Evolutionary conservation across 176 grass and related monocot genomes (phyloP), one percentile per base, ranked within the genome.

Genomic region (Cocos nucifera): DNA sequence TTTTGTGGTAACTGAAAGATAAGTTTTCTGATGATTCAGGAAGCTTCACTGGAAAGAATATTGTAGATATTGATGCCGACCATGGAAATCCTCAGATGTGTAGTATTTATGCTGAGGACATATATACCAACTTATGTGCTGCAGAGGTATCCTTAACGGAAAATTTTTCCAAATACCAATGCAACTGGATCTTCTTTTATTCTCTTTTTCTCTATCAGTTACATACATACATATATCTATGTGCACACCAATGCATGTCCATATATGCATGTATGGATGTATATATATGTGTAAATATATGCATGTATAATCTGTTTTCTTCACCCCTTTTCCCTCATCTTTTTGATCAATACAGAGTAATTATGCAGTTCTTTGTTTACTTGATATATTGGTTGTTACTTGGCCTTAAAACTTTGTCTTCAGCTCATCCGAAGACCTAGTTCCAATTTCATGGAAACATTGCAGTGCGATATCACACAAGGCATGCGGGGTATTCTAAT

Each of bases 41-140:
- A 29, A 32, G 39, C 4, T 63, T 61, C 49, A 18, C 62, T 66
- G 64, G n/a, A 60, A 62, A 73, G 52, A 66, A 60, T 29, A 63
- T 77, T 61, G 50, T 78, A 61, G 71, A 89, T 54, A 78, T 89
- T 75, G 86, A 89, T 75, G 78, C 59, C 52, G 71, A 81, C 48
- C 70, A 60, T 78, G 66, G 48, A n/a, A 80, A 85, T 81, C 81
- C 86, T 65, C 81, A 81, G 69, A 81, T 89, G 81, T 89, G 86
- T 56, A 61, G 53, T 58, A 55, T 54, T 60, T 89, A 85, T 1
- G 81, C 29, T 67, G 59, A 57, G 55, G 77, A 89, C 23, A 75
- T 89, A 67, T 89, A 85, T 64, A 64, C 66, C 49, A 89, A 84
- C 67, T 58, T 75, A 44, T 67, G 80, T 83, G 82, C 82, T 12